Evolutionary conservation across 495 filamentous ascomycete species (phyloP).

Genomic region (Daldinia childiae): DNA sequence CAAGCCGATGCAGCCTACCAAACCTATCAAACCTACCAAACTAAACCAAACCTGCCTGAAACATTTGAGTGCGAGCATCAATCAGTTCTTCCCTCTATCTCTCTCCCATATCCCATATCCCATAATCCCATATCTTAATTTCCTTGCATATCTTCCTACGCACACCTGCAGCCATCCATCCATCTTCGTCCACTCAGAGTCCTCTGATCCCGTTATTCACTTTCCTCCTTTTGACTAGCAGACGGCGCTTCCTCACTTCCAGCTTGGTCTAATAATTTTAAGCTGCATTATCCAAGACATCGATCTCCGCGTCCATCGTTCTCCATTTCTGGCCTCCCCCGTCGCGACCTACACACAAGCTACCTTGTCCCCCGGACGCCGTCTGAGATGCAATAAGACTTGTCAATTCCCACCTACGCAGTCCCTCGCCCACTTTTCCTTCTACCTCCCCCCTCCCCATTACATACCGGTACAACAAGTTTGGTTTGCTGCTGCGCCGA

Average conservation of each 20-base stretch:
- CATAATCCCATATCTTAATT: slow-evolving; percentile 19
- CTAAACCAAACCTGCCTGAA: slow-evolving; percentile 38
- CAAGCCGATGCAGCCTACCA: background rate
- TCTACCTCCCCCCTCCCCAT: slow-evolving; percentile 29
- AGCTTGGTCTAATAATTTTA: slow-evolving; percentile 37
- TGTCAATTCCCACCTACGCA: slow-evolving; percentile 39
- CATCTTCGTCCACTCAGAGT: slow-evolving; percentile 32
- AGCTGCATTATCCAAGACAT: slow-evolving; percentile 45
- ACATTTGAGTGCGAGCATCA: slow-evolving; percentile 46
- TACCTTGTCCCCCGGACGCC: slow-evolving; percentile 16
- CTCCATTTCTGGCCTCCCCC: slow-evolving; percentile 32
- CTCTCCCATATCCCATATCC: slow-evolving; percentile 16
- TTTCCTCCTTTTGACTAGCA: slow-evolving; percentile 33
- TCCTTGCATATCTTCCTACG: slow-evolving; percentile 34
- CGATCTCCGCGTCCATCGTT: slow-evolving; percentile 38
- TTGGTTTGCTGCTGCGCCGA: slow-evolving; percentile 23
- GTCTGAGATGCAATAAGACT: slow-evolving; percentile 47
- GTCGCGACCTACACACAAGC: slow-evolving; percentile 39
- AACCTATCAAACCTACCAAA: slow-evolving; percentile 17
- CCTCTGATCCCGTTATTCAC: slow-evolving; percentile 31
- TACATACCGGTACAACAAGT: slow-evolving; percentile 22
- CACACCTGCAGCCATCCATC: slow-evolving; percentile 33
- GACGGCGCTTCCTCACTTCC: slow-evolving; percentile 46
- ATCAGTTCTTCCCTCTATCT: slow-evolving; percentile 33
- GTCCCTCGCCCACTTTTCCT: slow-evolving; percentile 46